Evolutionary conservation across 2,329 filamentous ascomycete genomes (phyloP).

Genomic region (Penicillium occitanis): DNA sequence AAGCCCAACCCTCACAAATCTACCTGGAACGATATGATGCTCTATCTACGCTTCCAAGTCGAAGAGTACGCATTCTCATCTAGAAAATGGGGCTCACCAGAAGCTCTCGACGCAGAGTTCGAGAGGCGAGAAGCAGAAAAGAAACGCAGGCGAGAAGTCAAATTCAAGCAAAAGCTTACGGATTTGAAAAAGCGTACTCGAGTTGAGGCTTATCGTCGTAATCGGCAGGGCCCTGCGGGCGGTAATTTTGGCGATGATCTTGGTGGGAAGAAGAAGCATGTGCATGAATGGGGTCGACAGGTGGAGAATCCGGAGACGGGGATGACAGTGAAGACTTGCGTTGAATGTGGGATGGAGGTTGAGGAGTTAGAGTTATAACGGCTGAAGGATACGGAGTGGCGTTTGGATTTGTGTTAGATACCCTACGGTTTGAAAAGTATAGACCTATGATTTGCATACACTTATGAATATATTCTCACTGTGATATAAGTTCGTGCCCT

Average conservation of each 20-base stretch:
- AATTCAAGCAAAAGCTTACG: constrained; percentile 84
- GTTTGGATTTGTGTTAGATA: constrained; percentile 12
- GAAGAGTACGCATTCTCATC: constrained; percentile 84
- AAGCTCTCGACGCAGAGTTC: constrained; percentile 85
- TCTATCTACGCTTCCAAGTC: constrained; percentile 89
- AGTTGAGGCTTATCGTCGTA: constrained; percentile 82
- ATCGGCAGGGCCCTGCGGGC: constrained; percentile 53
- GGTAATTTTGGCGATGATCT: constrained; percentile 75
- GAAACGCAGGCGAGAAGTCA: constrained; percentile 82
- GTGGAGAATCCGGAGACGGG: constrained; percentile 59
- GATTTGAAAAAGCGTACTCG: constrained; percentile 92
- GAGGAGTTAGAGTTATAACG: constrained; percentile 62
- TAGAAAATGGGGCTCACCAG: constrained; percentile 85
- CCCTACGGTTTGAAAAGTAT: constrained; percentile 6
- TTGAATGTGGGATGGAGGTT: constrained; percentile 66
- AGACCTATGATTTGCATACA: not conserved
- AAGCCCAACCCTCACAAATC: constrained; percentile 93
- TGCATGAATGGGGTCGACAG: constrained; percentile 76
- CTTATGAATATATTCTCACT: not conserved
- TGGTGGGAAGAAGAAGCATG: constrained; percentile 67
- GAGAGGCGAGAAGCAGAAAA: constrained; percentile 74
- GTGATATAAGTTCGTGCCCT: no score
- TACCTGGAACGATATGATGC: constrained; percentile 98
- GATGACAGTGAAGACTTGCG: constrained; percentile 67
- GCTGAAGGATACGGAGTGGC: not conserved